Evolutionary conservation across 805 yeast species (phyloP).

Genomic region (Torulaspora quercuum): DNA sequence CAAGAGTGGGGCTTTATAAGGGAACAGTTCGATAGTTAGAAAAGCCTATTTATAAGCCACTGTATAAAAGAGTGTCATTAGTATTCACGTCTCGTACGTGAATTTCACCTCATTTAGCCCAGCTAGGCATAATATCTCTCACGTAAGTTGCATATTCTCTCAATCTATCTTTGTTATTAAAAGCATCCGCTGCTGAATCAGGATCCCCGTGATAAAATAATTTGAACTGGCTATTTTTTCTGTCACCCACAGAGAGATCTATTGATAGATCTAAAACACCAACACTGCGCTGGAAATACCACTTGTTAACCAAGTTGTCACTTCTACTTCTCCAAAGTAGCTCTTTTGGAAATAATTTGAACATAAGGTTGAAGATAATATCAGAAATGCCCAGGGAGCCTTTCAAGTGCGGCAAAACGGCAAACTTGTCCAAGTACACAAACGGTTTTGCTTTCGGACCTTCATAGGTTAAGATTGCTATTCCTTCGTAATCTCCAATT

Average conservation of each 20-base stretch:
- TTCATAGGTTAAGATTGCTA: slow-evolving; percentile 90
- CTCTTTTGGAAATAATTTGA: slow-evolving; percentile 63
- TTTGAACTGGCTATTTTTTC: slow-evolving; percentile 34
- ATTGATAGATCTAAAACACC: slow-evolving; percentile 56
- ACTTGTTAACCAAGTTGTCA: slow-evolving; percentile 87
- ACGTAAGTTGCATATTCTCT: slow-evolving; percentile 30
- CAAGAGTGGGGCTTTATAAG: slow-evolving; percentile 32
- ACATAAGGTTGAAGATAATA: slow-evolving; percentile 78
- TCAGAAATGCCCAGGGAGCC: slow-evolving; percentile 95
- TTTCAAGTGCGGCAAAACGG: slow-evolving; percentile 77
- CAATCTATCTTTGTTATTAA: slow-evolving; percentile 21
- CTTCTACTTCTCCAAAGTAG: slow-evolving; percentile 87
- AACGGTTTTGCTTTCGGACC: slow-evolving; percentile 40
- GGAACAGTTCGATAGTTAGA: slow-evolving; percentile 12
- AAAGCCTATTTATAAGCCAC: too few species aligned
- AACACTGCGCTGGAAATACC: slow-evolving; percentile 91
- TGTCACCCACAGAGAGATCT: slow-evolving; percentile 36
- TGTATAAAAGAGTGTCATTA: too few species aligned
- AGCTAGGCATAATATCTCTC: slow-evolving; percentile 38
- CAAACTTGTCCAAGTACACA: slow-evolving; percentile 91
- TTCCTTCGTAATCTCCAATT: slow-evolving; percentile 94
- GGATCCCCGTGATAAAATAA: slow-evolving; percentile 43
- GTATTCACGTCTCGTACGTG: too few species aligned
- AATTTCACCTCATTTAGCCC: slow-evolving; percentile 27
- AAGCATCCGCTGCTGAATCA: slow-evolving; percentile 20